These are phyloP conservation scores for Chytriomyces sp. DNA, from an alignment of 192 early-diverging fungal genomes.

Conservation along the genomic window DNA sequence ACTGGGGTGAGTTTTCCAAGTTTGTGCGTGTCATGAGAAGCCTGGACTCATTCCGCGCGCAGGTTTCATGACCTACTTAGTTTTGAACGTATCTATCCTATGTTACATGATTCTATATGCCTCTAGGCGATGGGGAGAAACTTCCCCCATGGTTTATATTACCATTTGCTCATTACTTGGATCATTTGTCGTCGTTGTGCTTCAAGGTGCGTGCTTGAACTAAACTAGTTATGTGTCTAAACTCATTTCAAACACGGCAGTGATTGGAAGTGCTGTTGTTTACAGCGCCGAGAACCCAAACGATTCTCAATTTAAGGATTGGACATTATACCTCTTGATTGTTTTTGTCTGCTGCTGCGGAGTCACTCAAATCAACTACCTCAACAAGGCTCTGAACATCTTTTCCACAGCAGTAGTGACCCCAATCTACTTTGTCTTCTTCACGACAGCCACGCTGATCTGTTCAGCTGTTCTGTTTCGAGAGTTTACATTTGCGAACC, in stretches of 20 bases:
- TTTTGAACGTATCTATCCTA: constrained; percentile 39
- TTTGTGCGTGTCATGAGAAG: not conserved
- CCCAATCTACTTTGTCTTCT: constrained; percentile 73
- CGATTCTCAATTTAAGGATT: constrained; percentile 64
- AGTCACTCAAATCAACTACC: constrained; percentile 62
- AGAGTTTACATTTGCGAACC: constrained; percentile 46
- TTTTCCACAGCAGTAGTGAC: constrained; percentile 74
- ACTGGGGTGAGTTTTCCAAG: constrained; percentile 25
- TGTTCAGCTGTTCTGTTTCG: constrained; percentile 66
- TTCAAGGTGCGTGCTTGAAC: constrained; percentile 44
- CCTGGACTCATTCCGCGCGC: not conserved
- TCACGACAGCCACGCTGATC: constrained; percentile 65
- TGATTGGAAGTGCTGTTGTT: constrained; percentile 64
- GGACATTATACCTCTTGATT: constrained; percentile 63
- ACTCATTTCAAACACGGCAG: constrained; percentile 20
- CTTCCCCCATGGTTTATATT: constrained; percentile 53
- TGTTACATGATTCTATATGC: constrained; percentile 53
- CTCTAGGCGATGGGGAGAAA: constrained; percentile 60
- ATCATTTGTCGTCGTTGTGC: constrained; percentile 63
- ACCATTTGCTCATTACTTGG: constrained; percentile 62
- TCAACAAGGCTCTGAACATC: constrained; percentile 71
- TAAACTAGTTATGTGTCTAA: not conserved
- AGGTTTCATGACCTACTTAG: constrained; percentile 53
- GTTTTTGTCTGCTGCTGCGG: constrained; percentile 54
- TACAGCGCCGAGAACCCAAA: constrained; percentile 38